Evolutionary conservation across 2,329 filamentous ascomycete species (phyloP).

Genomic region (Aureobasidium namibiae): DNA sequence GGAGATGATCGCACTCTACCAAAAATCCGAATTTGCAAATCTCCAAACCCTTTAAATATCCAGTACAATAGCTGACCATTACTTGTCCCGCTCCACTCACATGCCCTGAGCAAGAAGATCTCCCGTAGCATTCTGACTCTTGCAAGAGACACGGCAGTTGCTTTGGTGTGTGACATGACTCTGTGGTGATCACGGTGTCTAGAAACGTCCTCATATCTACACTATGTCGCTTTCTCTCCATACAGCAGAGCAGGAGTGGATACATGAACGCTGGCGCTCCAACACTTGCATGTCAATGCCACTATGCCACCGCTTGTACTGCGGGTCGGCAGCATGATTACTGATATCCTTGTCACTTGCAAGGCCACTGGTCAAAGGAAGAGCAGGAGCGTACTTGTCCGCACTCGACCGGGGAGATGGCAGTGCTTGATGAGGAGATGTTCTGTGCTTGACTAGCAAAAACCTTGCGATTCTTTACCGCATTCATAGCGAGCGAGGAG

Average conservation of each 20-base stretch:
- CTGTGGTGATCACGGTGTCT: background rate
- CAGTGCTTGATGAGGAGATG: background rate
- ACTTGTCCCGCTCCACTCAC: background rate
- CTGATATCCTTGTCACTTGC: background rate
- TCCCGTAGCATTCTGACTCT: background rate
- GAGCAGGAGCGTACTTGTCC: background rate
- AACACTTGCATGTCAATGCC: no score
- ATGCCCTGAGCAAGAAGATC: background rate
- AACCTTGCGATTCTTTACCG: background rate
- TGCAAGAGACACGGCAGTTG: background rate
- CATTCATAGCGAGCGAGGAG: background rate
- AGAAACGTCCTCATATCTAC: background rate
- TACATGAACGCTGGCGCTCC: background rate
- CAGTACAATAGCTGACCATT: background rate
- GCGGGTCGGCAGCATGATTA: no score
- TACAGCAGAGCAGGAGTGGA: background rate
- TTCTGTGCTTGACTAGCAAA: background rate
- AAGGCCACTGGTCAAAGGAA: background rate
- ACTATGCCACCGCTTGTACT: no score
- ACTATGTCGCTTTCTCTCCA: background rate
- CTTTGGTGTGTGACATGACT: background rate
- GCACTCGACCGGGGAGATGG: background rate
- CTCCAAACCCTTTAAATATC: background rate
- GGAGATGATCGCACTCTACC: background rate
- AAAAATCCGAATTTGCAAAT: background rate